A percentile compares a stretch with the other conserved stretches of the same genome.
These are phyloP conservation scores for Phytophthora pistaciae DNA, from an alignment of 352 stramenopile genomes.

Conservation along the genomic window DNA sequence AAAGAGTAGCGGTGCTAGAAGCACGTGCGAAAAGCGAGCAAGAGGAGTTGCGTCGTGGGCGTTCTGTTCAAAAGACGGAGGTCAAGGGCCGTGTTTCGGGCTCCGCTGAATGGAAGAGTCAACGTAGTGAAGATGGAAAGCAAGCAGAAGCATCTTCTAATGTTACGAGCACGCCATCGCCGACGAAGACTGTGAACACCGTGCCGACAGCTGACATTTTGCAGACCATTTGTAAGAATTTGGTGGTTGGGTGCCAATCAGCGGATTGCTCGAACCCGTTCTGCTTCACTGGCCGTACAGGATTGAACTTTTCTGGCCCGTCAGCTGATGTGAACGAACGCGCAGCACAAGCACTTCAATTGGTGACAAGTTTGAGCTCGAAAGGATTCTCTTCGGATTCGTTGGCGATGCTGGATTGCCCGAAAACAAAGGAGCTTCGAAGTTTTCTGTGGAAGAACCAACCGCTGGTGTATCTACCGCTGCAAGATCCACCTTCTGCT, in stretches of 20 bases:
- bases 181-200: not conserved
- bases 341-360: conserved; percentile 57
- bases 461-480: conserved; percentile 61
- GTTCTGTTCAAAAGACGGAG: conserved; percentile 50
- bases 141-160: conserved; percentile 9
- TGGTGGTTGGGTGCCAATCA: conserved; percentile 56
- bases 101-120: conserved; percentile 81
- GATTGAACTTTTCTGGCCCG: not conserved
- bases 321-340: conserved; percentile 49
- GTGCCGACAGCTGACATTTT: conserved; percentile 38
- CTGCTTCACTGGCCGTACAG: conserved; percentile 44
- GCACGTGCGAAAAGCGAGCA: conserved; percentile 48
- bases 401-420: conserved; percentile 55
- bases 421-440: conserved; percentile 38
- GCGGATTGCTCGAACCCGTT: conserved; percentile 49
- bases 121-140: conserved; percentile 72
- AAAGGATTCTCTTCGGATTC: conserved; percentile 43
- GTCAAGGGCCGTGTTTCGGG: conserved; percentile 81
- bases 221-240: conserved; percentile 55
- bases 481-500: conserved; percentile 57
- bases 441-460: conserved; percentile 49
- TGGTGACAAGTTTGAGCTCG: conserved; percentile 46
- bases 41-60: conserved; percentile 51
- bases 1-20: conserved; percentile 48
- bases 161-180: not conserved